Base-by-base conservation (phyloP, 805 yeast genomes). In the Saccharomycopsis fodiens region DNA sequence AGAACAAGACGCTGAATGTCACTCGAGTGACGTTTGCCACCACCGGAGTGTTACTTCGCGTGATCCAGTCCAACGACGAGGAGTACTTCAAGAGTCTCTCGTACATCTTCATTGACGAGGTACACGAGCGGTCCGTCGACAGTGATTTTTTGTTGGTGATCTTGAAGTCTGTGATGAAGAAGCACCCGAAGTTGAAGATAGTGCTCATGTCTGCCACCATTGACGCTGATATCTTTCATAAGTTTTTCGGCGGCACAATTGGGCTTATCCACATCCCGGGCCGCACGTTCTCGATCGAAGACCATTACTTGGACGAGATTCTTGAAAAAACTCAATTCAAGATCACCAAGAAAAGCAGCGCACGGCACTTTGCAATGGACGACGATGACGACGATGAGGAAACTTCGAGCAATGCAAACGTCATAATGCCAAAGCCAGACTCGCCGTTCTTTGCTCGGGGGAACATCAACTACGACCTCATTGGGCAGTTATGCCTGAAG, bases 141-240 rank as follows among this genome's bases (percentile, higher is more conserved):
- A 79, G 89, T 50, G 97, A 91, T 61, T 79, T 89, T 46, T 67
- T 91, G 32, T 67, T 91, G 43, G 85, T 88, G 43, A 72, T 91
- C 40, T 66, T 91, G 51, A 88, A 85, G 55, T 72, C 72, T 32
- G 64, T 87, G 3, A 55, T 80, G 52, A 57, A 63, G 8, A 70
- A 68, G 41, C 71, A 64, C 44, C 74, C 75, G 0, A 71, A 76
- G 1, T 59, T 89, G 47, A 83, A 78, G 55, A 69, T 91, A 27
- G 72, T 91, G 7, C 68, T 93, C 42, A 91, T 93, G 97, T 84
- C 95, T 58, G 97, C 97, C 3, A 91, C 97, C 1, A 89, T 91
- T 36, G 85, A 86, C 56, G 73, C 81, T 1, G 69, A 70, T 7
- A 68, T 74, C 35, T 91, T 88, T 64, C 68, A 73, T 44, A 67